These are phyloP conservation scores for Erythrophleum fordii DNA, from an alignment of 306 rosid genomes.

Conservation along the genomic window DNA sequence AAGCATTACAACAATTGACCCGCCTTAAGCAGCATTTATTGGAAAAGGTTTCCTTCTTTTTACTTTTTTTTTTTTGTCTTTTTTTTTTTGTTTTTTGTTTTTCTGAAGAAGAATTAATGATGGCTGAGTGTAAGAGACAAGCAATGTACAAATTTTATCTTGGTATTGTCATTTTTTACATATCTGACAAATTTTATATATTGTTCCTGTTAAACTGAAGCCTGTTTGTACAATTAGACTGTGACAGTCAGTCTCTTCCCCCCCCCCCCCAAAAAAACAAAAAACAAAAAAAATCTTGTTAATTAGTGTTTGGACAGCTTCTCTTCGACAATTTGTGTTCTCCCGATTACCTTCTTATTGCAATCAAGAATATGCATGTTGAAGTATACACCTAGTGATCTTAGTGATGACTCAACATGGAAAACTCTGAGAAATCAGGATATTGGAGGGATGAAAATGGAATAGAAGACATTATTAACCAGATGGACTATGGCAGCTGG, in stretches of 20 bases:
- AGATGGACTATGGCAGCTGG: not conserved
- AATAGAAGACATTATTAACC: not conserved
- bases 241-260: not conserved
- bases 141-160: not conserved
- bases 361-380: not conserved
- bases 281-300: not conserved
- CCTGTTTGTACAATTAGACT: not conserved
- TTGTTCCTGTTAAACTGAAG: not conserved
- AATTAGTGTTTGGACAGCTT: not conserved
- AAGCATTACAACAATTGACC: slow-evolving; percentile 71
- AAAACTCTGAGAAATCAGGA: not conserved
- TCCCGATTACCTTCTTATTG: not conserved
- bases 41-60: slow-evolving; percentile 71
- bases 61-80: slow-evolving; percentile 5
- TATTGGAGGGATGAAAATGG: slow-evolving; percentile 9
- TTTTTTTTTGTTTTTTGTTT: not conserved
- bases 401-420: not conserved
- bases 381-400: not conserved
- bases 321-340: not conserved
- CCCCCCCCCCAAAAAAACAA: no score
- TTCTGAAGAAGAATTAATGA: not conserved
- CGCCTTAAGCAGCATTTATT: slow-evolving; percentile 98
- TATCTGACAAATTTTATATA: not conserved
- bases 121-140: not conserved
- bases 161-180: not conserved